These are phyloP conservation scores for Verticillium klebahnii DNA, from an alignment of 2,329 filamentous ascomycete species.

Conservation along the genomic window DNA sequence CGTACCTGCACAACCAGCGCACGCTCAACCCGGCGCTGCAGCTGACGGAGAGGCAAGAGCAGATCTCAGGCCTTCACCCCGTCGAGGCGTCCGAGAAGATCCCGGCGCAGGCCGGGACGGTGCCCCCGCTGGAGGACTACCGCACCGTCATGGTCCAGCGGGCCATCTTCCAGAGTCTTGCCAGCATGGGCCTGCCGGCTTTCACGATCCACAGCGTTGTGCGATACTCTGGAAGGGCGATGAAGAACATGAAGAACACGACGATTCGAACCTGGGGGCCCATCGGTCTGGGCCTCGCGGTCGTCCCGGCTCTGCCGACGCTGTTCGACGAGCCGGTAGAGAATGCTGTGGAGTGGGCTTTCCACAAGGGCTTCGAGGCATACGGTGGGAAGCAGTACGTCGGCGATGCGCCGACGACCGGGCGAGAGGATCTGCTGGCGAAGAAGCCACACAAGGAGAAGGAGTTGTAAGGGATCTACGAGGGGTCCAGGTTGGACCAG, in stretches of 20 bases:
- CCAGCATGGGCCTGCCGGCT: constrained; percentile 89
- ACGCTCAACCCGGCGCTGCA: constrained; percentile 64
- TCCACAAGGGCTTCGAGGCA: constrained; percentile 74
- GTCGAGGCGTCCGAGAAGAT: constrained; percentile 17
- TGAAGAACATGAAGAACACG: constrained; percentile 77
- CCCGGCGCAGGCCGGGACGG: constrained; percentile 28
- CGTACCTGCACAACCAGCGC: constrained; percentile 81
- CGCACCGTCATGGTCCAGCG: constrained; percentile 86
- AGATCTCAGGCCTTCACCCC: constrained; percentile 38
- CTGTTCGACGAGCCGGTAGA: constrained; percentile 93
- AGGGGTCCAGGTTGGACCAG: not conserved
- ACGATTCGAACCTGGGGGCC: constrained; percentile 79
- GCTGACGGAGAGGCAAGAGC: constrained; percentile 44
- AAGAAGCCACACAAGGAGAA: constrained; percentile 21
- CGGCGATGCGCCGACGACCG: constrained; percentile 48
- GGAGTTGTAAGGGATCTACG: constrained; percentile 5
- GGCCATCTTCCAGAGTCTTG: constrained; percentile 83
- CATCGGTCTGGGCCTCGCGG: constrained; percentile 73
- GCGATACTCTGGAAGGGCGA: constrained; percentile 76
- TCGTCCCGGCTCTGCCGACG: constrained; percentile 78
- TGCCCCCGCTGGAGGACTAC: constrained; percentile 81
- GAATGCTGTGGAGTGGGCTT: constrained; percentile 82
- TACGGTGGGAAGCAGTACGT: constrained; percentile 61
- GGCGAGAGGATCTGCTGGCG: constrained; percentile 42
- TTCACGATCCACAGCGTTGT: constrained; percentile 94